These are phyloP conservation scores for Colletotrichum tofieldiae DNA, from an alignment of 2,329 filamentous ascomycete species.

Conservation along the genomic window DNA sequence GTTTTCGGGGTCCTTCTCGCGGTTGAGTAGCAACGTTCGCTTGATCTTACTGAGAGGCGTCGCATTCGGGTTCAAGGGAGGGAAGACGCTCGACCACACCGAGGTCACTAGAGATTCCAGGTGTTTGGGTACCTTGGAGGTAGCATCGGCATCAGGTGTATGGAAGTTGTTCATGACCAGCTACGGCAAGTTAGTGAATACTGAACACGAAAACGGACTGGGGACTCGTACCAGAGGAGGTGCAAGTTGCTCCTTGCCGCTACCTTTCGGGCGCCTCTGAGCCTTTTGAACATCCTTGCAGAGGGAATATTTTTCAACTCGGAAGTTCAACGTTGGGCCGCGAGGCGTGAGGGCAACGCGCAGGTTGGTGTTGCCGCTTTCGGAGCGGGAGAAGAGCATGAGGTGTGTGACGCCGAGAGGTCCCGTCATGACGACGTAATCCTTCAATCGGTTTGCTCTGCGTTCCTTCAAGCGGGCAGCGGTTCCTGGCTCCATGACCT, in stretches of 20 bases:
- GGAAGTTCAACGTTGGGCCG: slow-evolving; percentile 93
- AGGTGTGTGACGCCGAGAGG: slow-evolving; percentile 94
- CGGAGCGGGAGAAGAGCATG: slow-evolving; percentile 91
- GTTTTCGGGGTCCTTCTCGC: slow-evolving; percentile 74
- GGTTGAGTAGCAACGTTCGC: slow-evolving; percentile 90
- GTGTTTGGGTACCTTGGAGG: slow-evolving; percentile 87
- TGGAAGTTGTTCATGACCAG: slow-evolving; percentile 99
- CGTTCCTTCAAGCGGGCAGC: slow-evolving; percentile 91
- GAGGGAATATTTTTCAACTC: slow-evolving; percentile 94
- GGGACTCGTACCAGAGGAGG: slow-evolving; percentile 79
- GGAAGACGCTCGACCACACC: slow-evolving; percentile 96
- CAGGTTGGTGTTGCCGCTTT: slow-evolving; percentile 92
- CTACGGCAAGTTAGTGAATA: slow-evolving; percentile 57
- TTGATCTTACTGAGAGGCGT: slow-evolving; percentile 94
- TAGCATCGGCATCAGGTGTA: slow-evolving; percentile 72
- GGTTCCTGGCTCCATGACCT: slow-evolving; percentile 96
- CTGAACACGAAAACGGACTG: slow-evolving; percentile 9
- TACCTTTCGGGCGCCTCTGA: slow-evolving; percentile 85
- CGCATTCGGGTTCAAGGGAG: slow-evolving; percentile 92
- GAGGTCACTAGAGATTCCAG: slow-evolving; percentile 94
- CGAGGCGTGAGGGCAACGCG: slow-evolving; percentile 89
- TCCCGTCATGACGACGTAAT: slow-evolving; percentile 96
- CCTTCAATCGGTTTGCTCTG: slow-evolving; percentile 87
- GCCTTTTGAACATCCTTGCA: slow-evolving; percentile 91
- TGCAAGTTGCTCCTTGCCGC: slow-evolving; percentile 87